Evolutionary conservation across 2,329 filamentous ascomycete genomes (phyloP).

Genomic region (Stemphylium lycopersici): DNA sequence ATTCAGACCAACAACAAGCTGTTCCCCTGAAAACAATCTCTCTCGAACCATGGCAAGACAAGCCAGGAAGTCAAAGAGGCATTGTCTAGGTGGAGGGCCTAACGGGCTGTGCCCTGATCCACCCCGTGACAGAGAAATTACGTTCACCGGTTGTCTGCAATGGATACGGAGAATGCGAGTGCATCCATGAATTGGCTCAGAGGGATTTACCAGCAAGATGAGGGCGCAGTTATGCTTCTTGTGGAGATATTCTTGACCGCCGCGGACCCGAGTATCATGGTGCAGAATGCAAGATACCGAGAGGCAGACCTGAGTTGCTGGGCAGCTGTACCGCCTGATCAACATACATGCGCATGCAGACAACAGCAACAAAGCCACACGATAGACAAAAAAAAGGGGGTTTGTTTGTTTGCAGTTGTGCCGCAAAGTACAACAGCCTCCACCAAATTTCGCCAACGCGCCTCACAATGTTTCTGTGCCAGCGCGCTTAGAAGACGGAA

Average conservation of each 20-base stretch:
- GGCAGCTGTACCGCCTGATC: neutral
- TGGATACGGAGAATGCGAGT: no score
- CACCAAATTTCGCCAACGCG: constrained; percentile 5
- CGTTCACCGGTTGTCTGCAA: constrained; percentile 9
- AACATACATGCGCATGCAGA: neutral
- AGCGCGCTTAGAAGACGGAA: constrained; percentile 7
- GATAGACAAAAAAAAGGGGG: no score
- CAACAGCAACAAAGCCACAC: neutral
- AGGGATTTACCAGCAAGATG: neutral
- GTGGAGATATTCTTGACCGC: neutral
- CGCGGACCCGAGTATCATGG: neutral
- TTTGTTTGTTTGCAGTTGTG: neutral
- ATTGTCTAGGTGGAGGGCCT: constrained; percentile 8
- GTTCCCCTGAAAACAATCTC: neutral
- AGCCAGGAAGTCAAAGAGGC: constrained; percentile 3
- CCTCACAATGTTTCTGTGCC: constrained; percentile 3
- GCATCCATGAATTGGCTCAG: neutral
- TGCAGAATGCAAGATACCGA: neutral
- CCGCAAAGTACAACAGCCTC: constrained; percentile 3
- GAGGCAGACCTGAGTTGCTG: constrained; percentile 2
- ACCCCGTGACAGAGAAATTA: neutral
- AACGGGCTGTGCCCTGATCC: constrained; percentile 19
- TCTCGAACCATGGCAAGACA: neutral
- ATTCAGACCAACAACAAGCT: constrained; percentile 2
- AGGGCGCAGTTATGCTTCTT: neutral